These are phyloP conservation scores for Pythium dissotocum DNA, from an alignment of 352 stramenopile species.

Conservation along the genomic window DNA sequence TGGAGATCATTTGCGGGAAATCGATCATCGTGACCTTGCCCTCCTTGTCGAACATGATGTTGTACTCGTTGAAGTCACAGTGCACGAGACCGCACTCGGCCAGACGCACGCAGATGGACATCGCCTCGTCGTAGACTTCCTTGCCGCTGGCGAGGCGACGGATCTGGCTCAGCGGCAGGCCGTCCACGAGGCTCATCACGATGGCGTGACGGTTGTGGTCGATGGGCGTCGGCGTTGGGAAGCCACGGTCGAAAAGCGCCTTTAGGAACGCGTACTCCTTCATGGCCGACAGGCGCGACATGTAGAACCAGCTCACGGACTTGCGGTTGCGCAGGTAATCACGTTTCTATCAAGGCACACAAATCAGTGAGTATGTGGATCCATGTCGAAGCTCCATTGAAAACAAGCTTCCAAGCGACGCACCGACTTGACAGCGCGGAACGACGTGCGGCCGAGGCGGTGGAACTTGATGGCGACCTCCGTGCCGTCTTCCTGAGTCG, in stretches of 20 bases:
- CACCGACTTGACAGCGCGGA: slow-evolving; percentile 94
- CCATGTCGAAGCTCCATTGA: too few relatives aligned
- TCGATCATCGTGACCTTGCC: slow-evolving; percentile 99
- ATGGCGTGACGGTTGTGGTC: slow-evolving; percentile 98
- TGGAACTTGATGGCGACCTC: slow-evolving; percentile 99
- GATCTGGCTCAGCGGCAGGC: slow-evolving; percentile 96
- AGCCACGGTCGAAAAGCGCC: slow-evolving; percentile 94
- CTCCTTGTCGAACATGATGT: slow-evolving; percentile 97
- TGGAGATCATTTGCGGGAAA: slow-evolving; percentile 99
- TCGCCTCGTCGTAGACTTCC: slow-evolving; percentile 94
- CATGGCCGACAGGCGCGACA: slow-evolving; percentile 97
- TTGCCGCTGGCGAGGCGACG: slow-evolving; percentile 91
- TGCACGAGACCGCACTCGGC: slow-evolving; percentile 98
- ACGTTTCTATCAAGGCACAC: slow-evolving; percentile 84
- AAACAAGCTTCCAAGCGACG: background rate
- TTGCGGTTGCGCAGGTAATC: slow-evolving; percentile 98
- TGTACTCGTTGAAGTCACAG: slow-evolving; percentile 99
- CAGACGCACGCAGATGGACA: slow-evolving; percentile 96
- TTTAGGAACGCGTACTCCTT: slow-evolving; percentile 99
- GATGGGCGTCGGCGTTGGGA: slow-evolving; percentile 97
- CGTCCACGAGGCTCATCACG: slow-evolving; percentile 96
- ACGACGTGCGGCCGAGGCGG: slow-evolving; percentile 98
- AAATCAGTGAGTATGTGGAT: too few relatives aligned
- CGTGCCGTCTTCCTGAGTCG: slow-evolving; percentile 91
- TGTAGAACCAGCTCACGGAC: slow-evolving; percentile 98